These are phyloP conservation scores for Backusella sp. DNA, from an alignment of 192 early-diverging fungal species.

Conservation along the genomic window DNA sequence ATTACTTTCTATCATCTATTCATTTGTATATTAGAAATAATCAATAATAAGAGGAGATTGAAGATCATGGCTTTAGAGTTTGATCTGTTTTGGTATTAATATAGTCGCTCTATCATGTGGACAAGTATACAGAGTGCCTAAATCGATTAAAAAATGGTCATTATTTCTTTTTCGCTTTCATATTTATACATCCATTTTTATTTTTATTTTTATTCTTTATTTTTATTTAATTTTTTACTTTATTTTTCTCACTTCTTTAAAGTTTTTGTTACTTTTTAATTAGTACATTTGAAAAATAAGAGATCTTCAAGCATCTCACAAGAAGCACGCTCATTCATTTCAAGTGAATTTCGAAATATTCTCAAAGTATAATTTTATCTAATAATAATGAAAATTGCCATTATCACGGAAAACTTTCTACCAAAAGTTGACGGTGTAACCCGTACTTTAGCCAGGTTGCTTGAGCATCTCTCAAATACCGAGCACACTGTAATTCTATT, in stretches of 20 bases:
- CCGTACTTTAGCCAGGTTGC: conserved; percentile 25
- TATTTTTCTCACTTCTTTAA: neutral
- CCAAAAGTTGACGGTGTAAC: conserved; percentile 41
- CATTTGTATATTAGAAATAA: neutral
- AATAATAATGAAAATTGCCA: conserved; percentile 30
- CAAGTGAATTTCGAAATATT: neutral
- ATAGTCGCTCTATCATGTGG: neutral
- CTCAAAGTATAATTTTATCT: neutral
- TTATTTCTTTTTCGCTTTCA: neutral
- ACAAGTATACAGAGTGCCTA: neutral
- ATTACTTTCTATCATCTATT: neutral
- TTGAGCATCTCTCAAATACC: conserved; percentile 31
- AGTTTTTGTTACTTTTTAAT: neutral
- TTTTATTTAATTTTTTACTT: neutral
- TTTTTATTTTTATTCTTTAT: neutral
- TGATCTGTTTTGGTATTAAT: neutral
- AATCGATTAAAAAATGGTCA: conserved; percentile 1
- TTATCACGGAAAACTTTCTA: conserved; percentile 38
- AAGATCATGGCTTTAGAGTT: neutral
- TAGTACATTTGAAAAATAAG: neutral
- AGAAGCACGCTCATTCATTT: neutral
- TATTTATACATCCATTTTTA: neutral
- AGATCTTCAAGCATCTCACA: neutral
- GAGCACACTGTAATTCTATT: conserved; percentile 31
- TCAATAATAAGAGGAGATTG: neutral